phyloP scores from a whole-genome alignment of 805 yeast genomes.

The Yamadazyma endophytica region DNA sequence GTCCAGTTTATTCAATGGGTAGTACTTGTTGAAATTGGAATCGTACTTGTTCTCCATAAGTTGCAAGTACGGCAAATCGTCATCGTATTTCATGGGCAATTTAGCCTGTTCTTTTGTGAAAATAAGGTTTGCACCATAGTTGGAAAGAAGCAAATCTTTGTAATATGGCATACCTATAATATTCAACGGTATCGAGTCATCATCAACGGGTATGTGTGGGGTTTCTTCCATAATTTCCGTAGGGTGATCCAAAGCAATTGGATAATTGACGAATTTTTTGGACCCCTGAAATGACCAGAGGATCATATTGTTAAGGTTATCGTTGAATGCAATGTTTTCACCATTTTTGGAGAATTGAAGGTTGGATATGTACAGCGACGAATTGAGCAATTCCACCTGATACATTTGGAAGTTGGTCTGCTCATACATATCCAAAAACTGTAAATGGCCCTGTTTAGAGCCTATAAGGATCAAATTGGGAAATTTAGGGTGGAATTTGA shows the following conservation, averaged over 20 bases:
- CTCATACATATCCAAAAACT: conserved; percentile 77
- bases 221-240: conserved; percentile 52
- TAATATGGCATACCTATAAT: conserved; percentile 85
- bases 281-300: conserved; percentile 55
- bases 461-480: conserved; percentile 74
- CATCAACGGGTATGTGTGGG: conserved; percentile 34
- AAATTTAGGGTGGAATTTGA: conserved; percentile 79
- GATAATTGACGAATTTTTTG: conserved; percentile 32
- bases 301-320: conserved; percentile 57
- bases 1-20: conserved; percentile 9
- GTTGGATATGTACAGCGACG: conserved; percentile 34
- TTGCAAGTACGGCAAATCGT: conserved; percentile 12
- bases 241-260: conserved; percentile 25
- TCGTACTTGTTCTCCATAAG: conserved; percentile 12
- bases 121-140: conserved; percentile 65
- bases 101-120: conserved; percentile 61
- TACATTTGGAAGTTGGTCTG: conserved; percentile 64
- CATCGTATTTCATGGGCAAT: conserved; percentile 37
- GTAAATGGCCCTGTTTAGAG: conserved; percentile 76
- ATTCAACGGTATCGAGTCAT: conserved; percentile 58
- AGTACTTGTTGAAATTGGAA: conserved; percentile 9
- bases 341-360: conserved; percentile 67
- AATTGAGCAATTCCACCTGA: conserved; percentile 52
- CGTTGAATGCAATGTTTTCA: conserved; percentile 69
- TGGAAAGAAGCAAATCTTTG: conserved; percentile 68